A percentile compares a stretch with the other conserved stretches of the same genome.
Conservation (phyloP, 2,329 filamentous ascomycete species). For the Leptographium lundbergii region DNA sequence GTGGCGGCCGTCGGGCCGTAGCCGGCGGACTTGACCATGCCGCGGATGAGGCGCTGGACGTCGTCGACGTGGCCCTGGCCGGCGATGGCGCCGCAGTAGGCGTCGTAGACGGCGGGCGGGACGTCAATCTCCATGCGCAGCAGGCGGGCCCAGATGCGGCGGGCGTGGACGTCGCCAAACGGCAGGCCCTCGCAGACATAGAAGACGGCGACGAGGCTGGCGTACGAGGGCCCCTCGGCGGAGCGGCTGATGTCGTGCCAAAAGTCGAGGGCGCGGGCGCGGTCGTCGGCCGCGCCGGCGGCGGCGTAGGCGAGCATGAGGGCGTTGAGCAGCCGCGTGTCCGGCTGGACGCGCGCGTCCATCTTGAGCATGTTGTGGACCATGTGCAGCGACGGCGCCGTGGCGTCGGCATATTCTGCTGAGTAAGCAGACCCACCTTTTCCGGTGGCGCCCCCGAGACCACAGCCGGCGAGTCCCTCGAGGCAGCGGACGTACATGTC, state of each 20-base stretch:
- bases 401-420: too few relatives aligned
- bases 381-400: constrained; percentile 37
- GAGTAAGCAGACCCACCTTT: too few relatives aligned
- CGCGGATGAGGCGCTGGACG: constrained; percentile 51
- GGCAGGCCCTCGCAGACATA: constrained; percentile 57
- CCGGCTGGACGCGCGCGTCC: constrained; percentile 66
- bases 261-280: constrained; percentile 57
- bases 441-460: too few relatives aligned
- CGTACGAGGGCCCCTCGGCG: constrained; percentile 74
- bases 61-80: constrained; percentile 59
- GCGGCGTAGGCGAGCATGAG: constrained; percentile 77
- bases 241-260: constrained; percentile 78
- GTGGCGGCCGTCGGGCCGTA: constrained; percentile 54
- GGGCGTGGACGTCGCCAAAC: constrained; percentile 45
- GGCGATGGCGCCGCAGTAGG: constrained; percentile 66
- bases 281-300: constrained; percentile 53
- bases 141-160: constrained; percentile 59
- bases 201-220: constrained; percentile 70
- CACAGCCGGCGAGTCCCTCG: constrained; percentile 51
- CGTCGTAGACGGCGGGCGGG: constrained; percentile 57
- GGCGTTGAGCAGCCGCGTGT: constrained; percentile 66
- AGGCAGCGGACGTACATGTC: constrained; percentile 71
- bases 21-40: constrained; percentile 54
- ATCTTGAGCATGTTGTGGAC: constrained; percentile 93
- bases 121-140: constrained; percentile 66